Conservation (phyloP, 176 grass and related monocot species). For the Phoenix roebelenii region DNA sequence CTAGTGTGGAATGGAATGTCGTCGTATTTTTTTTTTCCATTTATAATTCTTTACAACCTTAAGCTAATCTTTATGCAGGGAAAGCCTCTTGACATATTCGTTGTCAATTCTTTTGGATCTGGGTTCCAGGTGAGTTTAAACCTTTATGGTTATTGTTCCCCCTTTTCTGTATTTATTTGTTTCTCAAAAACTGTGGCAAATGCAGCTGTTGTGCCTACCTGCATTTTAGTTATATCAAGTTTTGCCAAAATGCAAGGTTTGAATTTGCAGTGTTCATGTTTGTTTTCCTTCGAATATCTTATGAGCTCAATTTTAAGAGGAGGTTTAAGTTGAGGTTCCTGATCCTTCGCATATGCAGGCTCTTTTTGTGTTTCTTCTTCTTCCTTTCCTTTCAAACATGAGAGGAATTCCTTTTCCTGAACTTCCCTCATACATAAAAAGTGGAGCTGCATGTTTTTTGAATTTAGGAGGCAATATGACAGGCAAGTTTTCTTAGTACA, state of each 20-base stretch:
- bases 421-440: slow-evolving; percentile 63
- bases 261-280: no score
- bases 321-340: slow-evolving; percentile 22
- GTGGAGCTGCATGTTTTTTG: slow-evolving; percentile 76
- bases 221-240: no score
- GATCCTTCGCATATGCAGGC: slow-evolving; percentile 42
- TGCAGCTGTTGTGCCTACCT: no score
- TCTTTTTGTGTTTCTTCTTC: slow-evolving; percentile 81
- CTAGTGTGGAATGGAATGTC: no score
- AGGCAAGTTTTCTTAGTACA: slow-evolving; percentile 30
- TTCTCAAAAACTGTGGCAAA: no score
- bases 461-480: slow-evolving; percentile 59
- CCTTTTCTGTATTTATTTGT: no score
- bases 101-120: slow-evolving; percentile 92
- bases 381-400: slow-evolving; percentile 78
- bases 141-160: neutral
- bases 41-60: no score
- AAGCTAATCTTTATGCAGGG: slow-evolving; percentile 37
- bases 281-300: no score
- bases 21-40: no score
- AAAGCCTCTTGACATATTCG: slow-evolving; percentile 82
- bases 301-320: neutral
- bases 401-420: slow-evolving; percentile 78
- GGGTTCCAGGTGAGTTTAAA: slow-evolving; percentile 70
- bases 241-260: no score